phyloP scores from a whole-genome alignment of 176 grass and related monocot species.

The barley (Hordeum vulgare) region MorexV3_pseudomolecules_assembly NC_058518.1:455320861-455321360 shows the following conservation, averaged over 20 bases:
- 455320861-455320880: constrained; percentile 79
- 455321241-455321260: constrained; percentile 49
- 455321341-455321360: neutral
- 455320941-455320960: neutral
- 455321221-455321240: constrained; percentile 85
- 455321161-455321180: constrained; percentile 70
- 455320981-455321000: too few relatives aligned
- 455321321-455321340: neutral
- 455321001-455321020: neutral
- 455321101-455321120: constrained; percentile 66
- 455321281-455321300: constrained; percentile 16
- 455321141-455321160: constrained; percentile 95
- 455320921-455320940: constrained; percentile 98
- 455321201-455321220: constrained; percentile 80
- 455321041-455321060: constrained; percentile 85
- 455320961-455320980: neutral
- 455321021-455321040: neutral
- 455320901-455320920: constrained; percentile 74
- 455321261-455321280: constrained; percentile 81
- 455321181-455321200: constrained; percentile 91
- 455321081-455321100: constrained; percentile 97
- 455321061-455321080: constrained; percentile 84
- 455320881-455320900: constrained; percentile 95
- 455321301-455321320: neutral
- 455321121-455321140: constrained; percentile 89